Evolutionary conservation across 352 stramenopile species (phyloP).

Genomic region (Pythium sukuiense): DNA sequence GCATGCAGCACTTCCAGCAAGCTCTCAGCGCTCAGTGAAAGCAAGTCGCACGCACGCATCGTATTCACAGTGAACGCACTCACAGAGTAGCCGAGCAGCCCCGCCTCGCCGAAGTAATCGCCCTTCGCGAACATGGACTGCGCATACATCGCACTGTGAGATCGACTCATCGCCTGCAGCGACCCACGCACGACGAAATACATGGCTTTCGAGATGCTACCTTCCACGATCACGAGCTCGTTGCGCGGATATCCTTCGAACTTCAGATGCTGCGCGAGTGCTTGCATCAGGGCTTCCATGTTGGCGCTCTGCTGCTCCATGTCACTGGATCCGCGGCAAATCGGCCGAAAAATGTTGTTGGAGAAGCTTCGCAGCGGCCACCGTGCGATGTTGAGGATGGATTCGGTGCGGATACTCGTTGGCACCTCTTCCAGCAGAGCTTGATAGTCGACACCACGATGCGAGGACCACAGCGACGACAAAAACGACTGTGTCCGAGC

Average conservation of each 20-base stretch:
- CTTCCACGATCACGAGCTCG: conserved; percentile 64
- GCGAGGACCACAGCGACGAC: conserved; percentile 62
- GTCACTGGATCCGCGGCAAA: conserved; percentile 25
- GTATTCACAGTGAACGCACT: conserved; percentile 48
- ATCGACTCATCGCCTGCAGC: conserved; percentile 36
- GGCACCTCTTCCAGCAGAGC: conserved; percentile 54
- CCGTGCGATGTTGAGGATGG: conserved; percentile 48
- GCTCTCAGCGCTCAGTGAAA: conserved; percentile 46
- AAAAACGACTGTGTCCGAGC: conserved; percentile 49
- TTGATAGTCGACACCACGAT: conserved; percentile 63
- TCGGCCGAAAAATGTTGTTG: conserved; percentile 41
- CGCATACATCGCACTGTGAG: conserved; percentile 26
- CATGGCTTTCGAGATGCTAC: conserved; percentile 63
- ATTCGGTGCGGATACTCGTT: conserved; percentile 45
- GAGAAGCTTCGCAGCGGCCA: conserved; percentile 39
- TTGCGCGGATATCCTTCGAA: conserved; percentile 66
- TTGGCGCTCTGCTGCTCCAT: conserved; percentile 22
- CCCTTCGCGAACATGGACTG: conserved; percentile 42
- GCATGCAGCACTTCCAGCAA: conserved; percentile 43
- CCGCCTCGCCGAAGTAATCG: conserved; percentile 62
- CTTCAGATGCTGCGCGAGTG: conserved; percentile 43
- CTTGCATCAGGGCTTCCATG: conserved; percentile 34
- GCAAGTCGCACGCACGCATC: conserved; percentile 53
- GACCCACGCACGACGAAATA: conserved; percentile 65
- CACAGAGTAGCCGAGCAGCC: conserved; percentile 53